These are phyloP conservation scores for Aristolochia californica DNA, from an alignment of 164 flowering plant species.

Conservation along the genomic window DNA sequence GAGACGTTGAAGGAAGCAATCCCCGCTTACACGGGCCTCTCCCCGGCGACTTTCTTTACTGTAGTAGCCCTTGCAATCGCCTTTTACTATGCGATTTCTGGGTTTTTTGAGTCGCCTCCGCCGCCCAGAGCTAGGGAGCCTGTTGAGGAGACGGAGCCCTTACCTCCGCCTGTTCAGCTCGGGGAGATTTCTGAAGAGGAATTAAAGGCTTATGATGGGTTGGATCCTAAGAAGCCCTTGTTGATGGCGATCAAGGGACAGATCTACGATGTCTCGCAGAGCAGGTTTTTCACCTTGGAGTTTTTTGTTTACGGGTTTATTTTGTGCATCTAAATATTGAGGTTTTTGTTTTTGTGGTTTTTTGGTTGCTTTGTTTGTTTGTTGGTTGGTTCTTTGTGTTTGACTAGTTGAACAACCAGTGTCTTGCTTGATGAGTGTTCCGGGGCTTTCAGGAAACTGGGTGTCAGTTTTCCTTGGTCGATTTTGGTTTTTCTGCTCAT, in stretches of 20 bases:
- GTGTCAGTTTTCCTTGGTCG: too few species aligned
- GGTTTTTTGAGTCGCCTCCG: slow-evolving; percentile 22
- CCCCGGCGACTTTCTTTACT: slow-evolving; percentile 82
- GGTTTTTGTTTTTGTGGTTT: not conserved
- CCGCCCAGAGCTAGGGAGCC: slow-evolving; percentile 10
- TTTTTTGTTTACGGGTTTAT: too few species aligned
- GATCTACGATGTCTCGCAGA: slow-evolving; percentile 91
- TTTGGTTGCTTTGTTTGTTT: not conserved
- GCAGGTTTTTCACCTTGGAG: slow-evolving; percentile 34
- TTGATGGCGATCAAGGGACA: slow-evolving; percentile 97
- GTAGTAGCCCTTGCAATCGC: slow-evolving; percentile 36
- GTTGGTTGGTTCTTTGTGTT: not conserved
- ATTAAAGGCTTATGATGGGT: slow-evolving; percentile 68
- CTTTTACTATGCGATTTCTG: slow-evolving; percentile 34
- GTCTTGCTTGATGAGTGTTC: too few species aligned
- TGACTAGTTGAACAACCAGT: not conserved
- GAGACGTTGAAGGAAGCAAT: slow-evolving; percentile 76
- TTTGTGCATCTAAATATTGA: too few species aligned
- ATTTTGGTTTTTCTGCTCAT: too few species aligned
- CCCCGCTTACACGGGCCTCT: slow-evolving; percentile 72
- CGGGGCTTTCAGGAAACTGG: too few species aligned
- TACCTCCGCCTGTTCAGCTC: slow-evolving; percentile 90
- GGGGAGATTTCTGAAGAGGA: slow-evolving; percentile 86
- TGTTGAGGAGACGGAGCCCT: slow-evolving; percentile 53
- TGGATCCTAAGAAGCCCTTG: slow-evolving; percentile 74